phyloP scores from a whole-genome alignment of 768 basidiomycete species.

The Auriscalpium microsporum region DNA sequence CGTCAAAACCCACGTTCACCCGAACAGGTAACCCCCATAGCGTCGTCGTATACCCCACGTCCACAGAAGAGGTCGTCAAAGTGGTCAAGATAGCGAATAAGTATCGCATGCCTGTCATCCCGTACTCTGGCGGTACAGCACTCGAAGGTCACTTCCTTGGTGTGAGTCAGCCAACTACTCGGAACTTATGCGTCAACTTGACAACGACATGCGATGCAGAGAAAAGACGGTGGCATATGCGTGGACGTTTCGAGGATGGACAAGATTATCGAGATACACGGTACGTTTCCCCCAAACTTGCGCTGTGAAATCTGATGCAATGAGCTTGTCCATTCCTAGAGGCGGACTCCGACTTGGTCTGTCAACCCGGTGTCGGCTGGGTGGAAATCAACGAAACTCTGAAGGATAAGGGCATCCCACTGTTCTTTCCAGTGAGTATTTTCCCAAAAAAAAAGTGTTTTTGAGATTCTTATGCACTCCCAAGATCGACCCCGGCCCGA shows the following conservation, averaged over 20 bases:
- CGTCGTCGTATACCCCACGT: conserved; percentile 55
- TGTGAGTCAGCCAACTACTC: conserved; percentile 31
- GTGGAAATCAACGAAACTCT: conserved; percentile 64
- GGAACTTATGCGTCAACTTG: background rate
- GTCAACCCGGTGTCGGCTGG: conserved; percentile 68
- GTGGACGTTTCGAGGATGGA: conserved; percentile 77
- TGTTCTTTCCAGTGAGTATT: conserved; percentile 71
- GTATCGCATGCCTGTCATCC: conserved; percentile 67
- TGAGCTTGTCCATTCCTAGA: conserved; percentile 28
- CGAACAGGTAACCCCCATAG: conserved; percentile 37
- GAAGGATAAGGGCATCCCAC: conserved; percentile 59
- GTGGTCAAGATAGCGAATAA: conserved; percentile 69
- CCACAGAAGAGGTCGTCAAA: conserved; percentile 75
- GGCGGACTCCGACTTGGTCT: conserved; percentile 63
- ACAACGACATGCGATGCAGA: background rate
- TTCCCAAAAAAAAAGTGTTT: no score
- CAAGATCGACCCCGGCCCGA: conserved; percentile 69
- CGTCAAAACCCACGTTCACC: background rate
- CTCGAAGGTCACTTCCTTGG: conserved; percentile 71
- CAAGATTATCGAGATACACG: conserved; percentile 64
- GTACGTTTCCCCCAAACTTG: conserved; percentile 27
- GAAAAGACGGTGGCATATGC: conserved; percentile 56
- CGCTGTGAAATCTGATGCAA: background rate
- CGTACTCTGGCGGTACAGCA: conserved; percentile 77
- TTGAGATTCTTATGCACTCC: background rate